Base-by-base conservation (phyloP, 2,329 filamentous ascomycete genomes). In the Aspergillus fumigatiaffinis region DNA sequence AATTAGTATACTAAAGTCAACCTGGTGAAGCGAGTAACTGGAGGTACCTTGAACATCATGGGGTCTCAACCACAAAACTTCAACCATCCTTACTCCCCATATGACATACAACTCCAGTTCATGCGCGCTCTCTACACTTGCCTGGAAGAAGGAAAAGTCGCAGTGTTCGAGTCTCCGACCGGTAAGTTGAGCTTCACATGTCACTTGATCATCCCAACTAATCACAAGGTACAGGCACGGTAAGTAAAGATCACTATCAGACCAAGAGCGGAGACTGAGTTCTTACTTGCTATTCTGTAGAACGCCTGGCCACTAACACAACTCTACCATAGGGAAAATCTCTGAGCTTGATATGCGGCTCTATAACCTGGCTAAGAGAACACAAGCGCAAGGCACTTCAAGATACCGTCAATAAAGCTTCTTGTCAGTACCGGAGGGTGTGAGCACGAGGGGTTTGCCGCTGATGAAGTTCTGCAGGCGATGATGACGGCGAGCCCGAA, bases 81-180 rank as follows among this genome's bases (percentile, higher is more conserved):
- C 70, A 85, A 95, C 68, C 92, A 97, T 70, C 92, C 92, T 0
- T 96, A 88, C 71, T 84, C 86, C 29, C 92, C 92, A 0, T 97
- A 97, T 73, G 83, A 89, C 53, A 94, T 96, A 47, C 92, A 97
- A 68, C 81, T 88, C 48, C 80, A 93, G 64, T 95, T 97, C 69
- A 97, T 97, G 92, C 86, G 82, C 63, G 84, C 88, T 0, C 82
- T 94, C 4, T 96, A 96, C 70, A 77, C 85, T 51, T 90, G 91
- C 59, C 83, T 96, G 26, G 87, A 95, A 64, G 73, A 88, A 46
- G 88, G 90, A 8, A 90, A 92, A 68, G 81, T 96, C 50, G 92
- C 90, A 29, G 92, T 97, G 47, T 87, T 97, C 49, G 92, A 97
- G 71, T 96, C 91, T 49, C 92, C 92, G n/a, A 97, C 92, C 46